Evolutionary conservation across 2,329 filamentous ascomycete species (phyloP).

Genomic region (Talaromyces sp.): DNA sequence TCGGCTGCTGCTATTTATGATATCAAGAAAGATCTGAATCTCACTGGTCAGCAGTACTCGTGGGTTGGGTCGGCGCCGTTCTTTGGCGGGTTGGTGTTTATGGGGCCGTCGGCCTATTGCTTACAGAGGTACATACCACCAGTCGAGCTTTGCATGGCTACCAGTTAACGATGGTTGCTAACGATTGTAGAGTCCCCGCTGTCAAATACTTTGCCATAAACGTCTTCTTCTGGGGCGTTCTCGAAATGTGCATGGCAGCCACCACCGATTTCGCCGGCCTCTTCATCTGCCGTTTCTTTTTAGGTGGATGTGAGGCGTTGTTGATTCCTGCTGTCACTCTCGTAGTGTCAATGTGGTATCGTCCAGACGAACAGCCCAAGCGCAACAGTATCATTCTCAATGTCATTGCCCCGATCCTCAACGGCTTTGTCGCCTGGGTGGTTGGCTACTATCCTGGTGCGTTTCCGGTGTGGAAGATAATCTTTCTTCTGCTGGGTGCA

Average conservation of each 20-base stretch:
- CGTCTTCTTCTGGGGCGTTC: conserved; percentile 1
- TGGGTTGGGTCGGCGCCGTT: conserved; percentile 3
- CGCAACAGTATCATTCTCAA: conserved; percentile 4
- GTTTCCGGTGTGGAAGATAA: conserved; percentile 1
- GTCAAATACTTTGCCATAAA: conserved; percentile 4
- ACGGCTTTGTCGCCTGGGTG: conserved; percentile 3
- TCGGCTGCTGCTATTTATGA: neutral
- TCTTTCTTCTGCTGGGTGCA: conserved; percentile 1
- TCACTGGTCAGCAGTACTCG: conserved; percentile 2
- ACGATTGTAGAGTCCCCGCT: neutral
- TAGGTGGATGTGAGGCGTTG: conserved; percentile 2
- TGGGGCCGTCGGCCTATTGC: conserved; percentile 4
- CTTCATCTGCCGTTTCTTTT: conserved; percentile 5
- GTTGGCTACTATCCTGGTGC: conserved; percentile 1
- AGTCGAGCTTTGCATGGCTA: neutral
- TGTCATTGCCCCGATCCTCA: conserved; percentile 3
- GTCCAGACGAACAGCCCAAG: neutral
- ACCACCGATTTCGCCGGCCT: neutral
- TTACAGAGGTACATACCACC: neutral
- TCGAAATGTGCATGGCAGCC: conserved; percentile 6
- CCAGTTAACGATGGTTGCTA: neutral
- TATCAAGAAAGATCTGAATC: conserved; percentile 1
- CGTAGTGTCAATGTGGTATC: conserved; percentile 2
- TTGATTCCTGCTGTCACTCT: conserved; percentile 1
- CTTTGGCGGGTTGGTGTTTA: conserved; percentile 3